phyloP scores from a whole-genome alignment of 78 protist species.

The Cavenderia fasciculata region DNA sequence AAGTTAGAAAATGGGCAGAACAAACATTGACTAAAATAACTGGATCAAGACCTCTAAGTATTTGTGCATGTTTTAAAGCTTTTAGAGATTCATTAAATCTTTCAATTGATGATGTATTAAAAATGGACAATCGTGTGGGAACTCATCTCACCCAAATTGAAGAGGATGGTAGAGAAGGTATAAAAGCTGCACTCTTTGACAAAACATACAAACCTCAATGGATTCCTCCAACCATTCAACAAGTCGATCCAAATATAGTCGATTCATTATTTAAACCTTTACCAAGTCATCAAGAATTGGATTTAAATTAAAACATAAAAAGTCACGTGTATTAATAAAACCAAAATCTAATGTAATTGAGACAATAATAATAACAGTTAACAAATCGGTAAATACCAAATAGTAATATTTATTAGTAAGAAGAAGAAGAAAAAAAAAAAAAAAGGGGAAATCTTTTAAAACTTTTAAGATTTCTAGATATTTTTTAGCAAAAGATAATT shows the following conservation, averaged over 20 bases:
- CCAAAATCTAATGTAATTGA: too few species aligned
- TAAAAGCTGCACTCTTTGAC: neutral
- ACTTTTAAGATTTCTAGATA: too few species aligned
- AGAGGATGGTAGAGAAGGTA: constrained; percentile 3
- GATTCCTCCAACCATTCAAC: constrained; percentile 6
- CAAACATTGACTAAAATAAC: neutral
- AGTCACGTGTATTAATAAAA: too few species aligned
- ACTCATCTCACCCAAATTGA: neutral
- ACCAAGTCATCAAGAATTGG: neutral
- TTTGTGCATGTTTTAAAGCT: neutral
- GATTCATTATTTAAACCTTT: neutral
- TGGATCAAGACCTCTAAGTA: constrained; percentile 6
- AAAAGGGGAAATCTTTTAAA: too few species aligned
- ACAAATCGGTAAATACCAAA: too few species aligned
- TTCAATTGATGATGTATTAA: neutral
- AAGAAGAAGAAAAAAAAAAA: too few species aligned
- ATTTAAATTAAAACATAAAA: constrained; percentile 4
- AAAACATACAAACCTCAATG: neutral
- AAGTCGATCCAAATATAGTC: neutral
- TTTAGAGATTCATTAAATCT: neutral
- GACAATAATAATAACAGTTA: too few species aligned
- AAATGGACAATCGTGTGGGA: constrained; percentile 39
- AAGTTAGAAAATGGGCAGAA: constrained; percentile 28
- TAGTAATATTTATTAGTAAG: too few species aligned
- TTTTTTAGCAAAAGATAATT: too few species aligned